Evolutionary conservation across 2,329 filamentous ascomycete species (phyloP).

Genomic region (Penicillium sp.): DNA sequence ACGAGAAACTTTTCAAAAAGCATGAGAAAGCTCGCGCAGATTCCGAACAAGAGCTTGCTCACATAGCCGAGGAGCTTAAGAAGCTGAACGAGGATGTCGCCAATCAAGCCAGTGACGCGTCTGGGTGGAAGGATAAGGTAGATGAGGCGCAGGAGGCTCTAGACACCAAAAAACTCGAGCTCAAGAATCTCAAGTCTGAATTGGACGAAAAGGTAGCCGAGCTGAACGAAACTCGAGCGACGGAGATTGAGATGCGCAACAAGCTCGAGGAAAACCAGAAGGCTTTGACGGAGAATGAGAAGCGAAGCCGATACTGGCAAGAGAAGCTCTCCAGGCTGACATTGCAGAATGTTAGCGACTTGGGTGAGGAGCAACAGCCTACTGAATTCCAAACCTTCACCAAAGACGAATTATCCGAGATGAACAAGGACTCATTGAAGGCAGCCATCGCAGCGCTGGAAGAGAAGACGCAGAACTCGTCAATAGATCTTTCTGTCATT

Average conservation of each 20-base stretch:
- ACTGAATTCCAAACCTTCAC: slow-evolving; percentile 75
- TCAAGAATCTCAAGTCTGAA: slow-evolving; percentile 79
- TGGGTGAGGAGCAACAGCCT: slow-evolving; percentile 59
- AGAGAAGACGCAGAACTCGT: slow-evolving; percentile 80
- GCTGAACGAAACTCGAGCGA: slow-evolving; percentile 83
- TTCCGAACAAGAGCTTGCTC: slow-evolving; percentile 77
- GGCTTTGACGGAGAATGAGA: slow-evolving; percentile 81
- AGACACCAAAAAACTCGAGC: slow-evolving; percentile 77
- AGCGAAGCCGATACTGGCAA: slow-evolving; percentile 81
- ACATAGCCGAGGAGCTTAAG: slow-evolving; percentile 73
- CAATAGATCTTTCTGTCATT: slow-evolving; percentile 86
- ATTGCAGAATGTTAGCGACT: slow-evolving; percentile 79
- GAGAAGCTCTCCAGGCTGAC: slow-evolving; percentile 85
- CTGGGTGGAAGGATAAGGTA: slow-evolving; percentile 72
- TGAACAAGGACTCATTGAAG: slow-evolving; percentile 67
- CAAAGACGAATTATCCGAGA: slow-evolving; percentile 67
- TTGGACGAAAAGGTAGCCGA: slow-evolving; percentile 84
- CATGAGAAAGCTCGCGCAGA: slow-evolving; percentile 82
- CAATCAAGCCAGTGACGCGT: slow-evolving; percentile 75
- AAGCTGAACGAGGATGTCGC: slow-evolving; percentile 78
- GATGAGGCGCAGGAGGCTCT: slow-evolving; percentile 82
- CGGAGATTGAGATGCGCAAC: slow-evolving; percentile 98
- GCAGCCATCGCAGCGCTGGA: slow-evolving; percentile 69
- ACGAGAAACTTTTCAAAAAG: slow-evolving; percentile 88
- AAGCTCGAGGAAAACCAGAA: slow-evolving; percentile 97